Evolutionary conservation across 192 early-diverging fungal genomes (phyloP), one percentile per base, ranked within the genome.

Genomic region (Coemansia sp.): DNA sequence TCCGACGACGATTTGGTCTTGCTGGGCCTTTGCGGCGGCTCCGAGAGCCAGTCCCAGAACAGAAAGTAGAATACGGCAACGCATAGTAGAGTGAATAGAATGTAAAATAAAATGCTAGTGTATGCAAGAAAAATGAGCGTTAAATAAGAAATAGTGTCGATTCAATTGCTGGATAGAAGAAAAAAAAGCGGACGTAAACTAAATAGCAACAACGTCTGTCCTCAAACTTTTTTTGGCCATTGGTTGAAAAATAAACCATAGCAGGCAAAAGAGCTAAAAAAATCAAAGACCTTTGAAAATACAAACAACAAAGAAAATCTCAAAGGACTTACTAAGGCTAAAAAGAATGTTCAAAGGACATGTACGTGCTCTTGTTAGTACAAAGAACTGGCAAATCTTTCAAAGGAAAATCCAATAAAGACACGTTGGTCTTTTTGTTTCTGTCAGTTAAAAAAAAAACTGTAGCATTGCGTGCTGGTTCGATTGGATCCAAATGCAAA

Each of bases 1-100:
- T 8, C 81, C 76, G 27, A 75, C 31, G 1, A 74, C 18, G 2
- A 70, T 47, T 63, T 7, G 73, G 66, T n/a, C 34, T 62, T 18
- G n/a, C 20, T n/a, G 27, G 57, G 57, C 57, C 31, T 36, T 60
- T 33, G 16, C 57, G 5, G 16, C 57, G 15, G 18, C 57, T 34
- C 57, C 57, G 18, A 60, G 57, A n/a, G 57, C 57, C 57, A 60
- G 31, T 34, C 57, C 57, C 57, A 60, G 57, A 60, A 24, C 33
- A 6, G 57, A 60, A 34, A 60, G 27, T 9, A 60, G 16, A 60
- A 36, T 3, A 8, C 33, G 57, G 16, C 12, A 60, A 3, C 31
- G 57, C 57, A 60, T 60, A n/a, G 33, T 60, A 7, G 20, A 50
- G 6, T 22, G 24, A 64, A 65, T 47, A 22, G 15, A 31, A 44